phyloP scores from a whole-genome alignment of 306 rosid species.

The Abrus pulchellus region DNA sequence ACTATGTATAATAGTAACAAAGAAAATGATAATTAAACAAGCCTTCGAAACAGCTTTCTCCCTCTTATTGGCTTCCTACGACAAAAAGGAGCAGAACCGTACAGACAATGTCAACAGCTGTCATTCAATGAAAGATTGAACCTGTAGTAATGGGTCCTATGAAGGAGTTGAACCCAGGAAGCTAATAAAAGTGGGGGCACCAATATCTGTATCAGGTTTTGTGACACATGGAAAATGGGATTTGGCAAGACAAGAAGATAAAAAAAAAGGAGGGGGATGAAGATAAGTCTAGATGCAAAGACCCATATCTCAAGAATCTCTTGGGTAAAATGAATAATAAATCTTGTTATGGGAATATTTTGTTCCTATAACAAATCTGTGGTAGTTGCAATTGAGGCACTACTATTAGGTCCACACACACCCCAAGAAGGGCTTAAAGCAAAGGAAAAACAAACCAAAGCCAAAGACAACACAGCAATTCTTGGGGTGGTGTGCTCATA shows the following conservation, averaged over 20 bases:
- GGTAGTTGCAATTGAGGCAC: slow-evolving; percentile 50
- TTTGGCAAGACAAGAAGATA: slow-evolving; percentile 49
- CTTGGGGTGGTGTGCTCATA: slow-evolving; percentile 26
- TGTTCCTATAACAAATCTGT: slow-evolving; percentile 51
- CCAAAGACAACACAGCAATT: slow-evolving; percentile 44
- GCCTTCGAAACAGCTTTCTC: slow-evolving; percentile 33
- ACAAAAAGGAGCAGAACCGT: slow-evolving; percentile 52
- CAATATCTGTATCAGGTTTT: slow-evolving; percentile 54
- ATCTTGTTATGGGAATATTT: slow-evolving; percentile 38
- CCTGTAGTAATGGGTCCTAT: slow-evolving; percentile 46
- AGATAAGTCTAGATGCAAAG: slow-evolving; percentile 76
- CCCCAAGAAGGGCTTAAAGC: slow-evolving; percentile 19
- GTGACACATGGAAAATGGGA: slow-evolving; percentile 66
- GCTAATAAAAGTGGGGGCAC: slow-evolving; percentile 64
- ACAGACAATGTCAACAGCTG: slow-evolving; percentile 67
- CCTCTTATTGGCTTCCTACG: slow-evolving; percentile 42
- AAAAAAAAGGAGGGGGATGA: slow-evolving; percentile 20
- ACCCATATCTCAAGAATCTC: slow-evolving; percentile 54
- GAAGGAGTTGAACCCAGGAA: slow-evolving; percentile 46
- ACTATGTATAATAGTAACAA: slow-evolving; percentile 26
- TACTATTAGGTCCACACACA: slow-evolving; percentile 52
- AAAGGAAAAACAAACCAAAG: slow-evolving; percentile 23
- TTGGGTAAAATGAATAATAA: slow-evolving; percentile 30
- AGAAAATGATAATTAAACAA: slow-evolving; percentile 14
- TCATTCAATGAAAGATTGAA: slow-evolving; percentile 50